These are phyloP conservation scores for Pythium scleroteichum DNA, from an alignment of 352 stramenopile genomes.

Conservation along the genomic window DNA sequence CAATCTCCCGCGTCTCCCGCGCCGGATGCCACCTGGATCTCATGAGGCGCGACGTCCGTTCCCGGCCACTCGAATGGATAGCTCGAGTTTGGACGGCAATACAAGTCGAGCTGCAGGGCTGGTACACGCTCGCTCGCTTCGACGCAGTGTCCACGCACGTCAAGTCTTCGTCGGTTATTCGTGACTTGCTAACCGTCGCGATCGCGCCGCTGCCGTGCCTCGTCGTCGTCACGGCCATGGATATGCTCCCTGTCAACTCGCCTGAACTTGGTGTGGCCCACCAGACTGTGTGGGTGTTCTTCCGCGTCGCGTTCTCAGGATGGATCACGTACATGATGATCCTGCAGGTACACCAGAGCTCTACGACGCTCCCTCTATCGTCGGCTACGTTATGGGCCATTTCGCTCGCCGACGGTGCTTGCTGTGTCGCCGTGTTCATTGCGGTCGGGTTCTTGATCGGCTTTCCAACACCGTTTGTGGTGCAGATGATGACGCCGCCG, in stretches of 20 bases:
- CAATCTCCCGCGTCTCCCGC: too few relatives aligned
- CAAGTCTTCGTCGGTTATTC: too few relatives aligned
- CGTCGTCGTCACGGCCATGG: neutral
- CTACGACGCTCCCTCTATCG: conserved; percentile 4
- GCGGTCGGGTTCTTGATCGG: neutral
- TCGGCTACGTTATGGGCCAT: neutral
- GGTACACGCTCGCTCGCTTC: neutral
- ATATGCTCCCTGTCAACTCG: neutral
- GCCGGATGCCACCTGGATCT: too few relatives aligned
- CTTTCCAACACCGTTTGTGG: conserved; percentile 10
- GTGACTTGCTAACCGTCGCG: neutral
- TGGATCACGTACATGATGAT: conserved; percentile 5
- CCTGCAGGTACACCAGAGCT: conserved; percentile 5
- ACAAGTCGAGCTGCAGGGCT: neutral
- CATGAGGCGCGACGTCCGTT: too few relatives aligned
- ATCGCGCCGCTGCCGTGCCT: conserved; percentile 1
- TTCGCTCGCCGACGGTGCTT: neutral
- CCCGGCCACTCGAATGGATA: too few relatives aligned
- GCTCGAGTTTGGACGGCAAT: neutral
- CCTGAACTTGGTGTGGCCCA: neutral
- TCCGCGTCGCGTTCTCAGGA: conserved; percentile 1
- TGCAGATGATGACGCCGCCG: neutral
- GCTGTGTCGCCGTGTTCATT: neutral
- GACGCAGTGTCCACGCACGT: neutral
- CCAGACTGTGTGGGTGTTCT: conserved; percentile 8